phyloP scores from a whole-genome alignment of 345 rosid genomes.

The Anacardium occidentale region DNA sequence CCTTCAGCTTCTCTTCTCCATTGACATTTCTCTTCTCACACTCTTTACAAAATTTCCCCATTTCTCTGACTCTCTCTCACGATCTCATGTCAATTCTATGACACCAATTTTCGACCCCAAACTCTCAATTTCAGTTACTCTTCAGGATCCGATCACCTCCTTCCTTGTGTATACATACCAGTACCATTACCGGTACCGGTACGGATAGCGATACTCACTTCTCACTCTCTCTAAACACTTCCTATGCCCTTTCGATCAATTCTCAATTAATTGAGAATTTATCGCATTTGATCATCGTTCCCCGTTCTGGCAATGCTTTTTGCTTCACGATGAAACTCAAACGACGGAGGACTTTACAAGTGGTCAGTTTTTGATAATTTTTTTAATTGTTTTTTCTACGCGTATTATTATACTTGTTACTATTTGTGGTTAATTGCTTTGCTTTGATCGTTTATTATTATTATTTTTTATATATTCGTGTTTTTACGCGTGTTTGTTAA shows the following conservation, averaged over 20 bases:
- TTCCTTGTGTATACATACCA: not conserved
- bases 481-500: too few species aligned
- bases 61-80: conserved; percentile 32
- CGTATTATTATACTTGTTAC: too few species aligned
- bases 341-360: conserved; percentile 63
- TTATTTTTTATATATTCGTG: too few species aligned
- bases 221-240: conserved; percentile 22
- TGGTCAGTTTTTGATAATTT: too few species aligned
- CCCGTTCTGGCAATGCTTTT: conserved; percentile 46
- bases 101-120: conserved; percentile 48
- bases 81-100: conserved; percentile 37
- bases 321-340: conserved; percentile 71
- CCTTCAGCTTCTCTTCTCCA: too few species aligned
- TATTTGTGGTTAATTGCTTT: too few species aligned
- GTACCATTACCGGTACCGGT: too few species aligned
- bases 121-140: conserved; percentile 11
- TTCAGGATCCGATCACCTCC: conserved; percentile 33
- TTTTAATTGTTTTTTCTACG: too few species aligned
- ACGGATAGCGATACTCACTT: not conserved
- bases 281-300: conserved; percentile 36
- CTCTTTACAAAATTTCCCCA: conserved; percentile 22
- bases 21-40: not conserved
- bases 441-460: too few species aligned
- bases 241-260: conserved; percentile 41
- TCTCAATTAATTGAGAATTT: conserved; percentile 48